These are phyloP conservation scores for Triticum timopheevii DNA, from an alignment of 176 grass and related monocot species.

Conservation along the genomic window DNA sequence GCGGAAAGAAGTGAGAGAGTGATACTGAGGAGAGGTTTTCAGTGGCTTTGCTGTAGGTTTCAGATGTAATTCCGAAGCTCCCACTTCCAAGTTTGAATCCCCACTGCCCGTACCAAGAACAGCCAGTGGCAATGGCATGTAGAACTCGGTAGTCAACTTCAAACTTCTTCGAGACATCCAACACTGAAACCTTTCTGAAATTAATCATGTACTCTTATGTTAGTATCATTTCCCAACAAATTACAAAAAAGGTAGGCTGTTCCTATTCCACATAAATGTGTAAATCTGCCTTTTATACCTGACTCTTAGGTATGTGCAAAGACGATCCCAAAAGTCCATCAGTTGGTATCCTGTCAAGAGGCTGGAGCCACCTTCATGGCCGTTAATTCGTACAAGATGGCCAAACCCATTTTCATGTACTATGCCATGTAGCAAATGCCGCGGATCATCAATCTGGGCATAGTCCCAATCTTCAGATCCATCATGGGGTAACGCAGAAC, in stretches of 20 bases:
- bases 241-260: background rate
- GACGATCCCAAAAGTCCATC: constrained; percentile 77
- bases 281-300: constrained; percentile 43
- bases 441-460: constrained; percentile 43
- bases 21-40: constrained; percentile 43
- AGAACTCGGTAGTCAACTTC: constrained; percentile 53
- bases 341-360: constrained; percentile 50
- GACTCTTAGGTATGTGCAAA: constrained; percentile 65
- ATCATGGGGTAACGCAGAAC: background rate
- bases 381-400: constrained; percentile 64
- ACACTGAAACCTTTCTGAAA: constrained; percentile 68
- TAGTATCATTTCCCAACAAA: background rate
- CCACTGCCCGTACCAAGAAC: constrained; percentile 74
- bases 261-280: background rate
- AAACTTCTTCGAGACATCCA: constrained; percentile 74
- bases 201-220: background rate
- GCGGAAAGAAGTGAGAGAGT: constrained; percentile 43
- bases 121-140: constrained; percentile 42
- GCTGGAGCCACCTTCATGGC: constrained; percentile 54
- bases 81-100: constrained; percentile 64
- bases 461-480: constrained; percentile 40
- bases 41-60: constrained; percentile 51
- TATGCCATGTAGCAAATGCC: constrained; percentile 59
- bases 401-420: constrained; percentile 85
- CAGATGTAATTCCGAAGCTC: constrained; percentile 63